Base-by-base conservation (phyloP, 2,329 filamentous ascomycete genomes). In the Rutstroemia sp. region DNA sequence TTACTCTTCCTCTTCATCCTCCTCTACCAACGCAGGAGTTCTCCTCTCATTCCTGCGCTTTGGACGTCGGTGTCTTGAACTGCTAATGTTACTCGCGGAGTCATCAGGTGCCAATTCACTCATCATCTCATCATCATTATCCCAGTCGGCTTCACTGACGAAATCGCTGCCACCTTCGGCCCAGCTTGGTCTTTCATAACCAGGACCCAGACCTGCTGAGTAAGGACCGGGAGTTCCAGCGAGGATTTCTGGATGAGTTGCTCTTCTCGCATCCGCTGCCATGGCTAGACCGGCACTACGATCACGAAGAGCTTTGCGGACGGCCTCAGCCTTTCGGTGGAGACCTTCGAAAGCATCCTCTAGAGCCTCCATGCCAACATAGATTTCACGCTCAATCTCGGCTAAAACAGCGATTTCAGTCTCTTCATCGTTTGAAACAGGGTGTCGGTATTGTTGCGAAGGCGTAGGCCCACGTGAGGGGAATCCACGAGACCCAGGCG, bases 321-420 rank as follows among this genome's bases (percentile, higher is more conserved):
- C 88, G 17, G 78, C 72, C 73, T 96, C 91, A 2, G 92, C 92
- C 66, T 86, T 87, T 63, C 83, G 81, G 69, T 97, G 92, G n/a
- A 97, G 78, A 27, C 83, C 84, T 73, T 97, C 92, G 65, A 97
- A 96, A 0, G 92, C 91, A 68, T 96, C 90, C 71, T 97, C 92
- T 23, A 97, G 80, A 0, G 84, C 85, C 73, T 97, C 92, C 92
- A 97, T 97, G 60, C 92, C 89, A 37, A 84, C 80, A 72, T 92
- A 96, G 57, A 97, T 95, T 67, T 96, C 90, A 6, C 91, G 84
- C 72, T 97, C 92, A 41, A 96, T 85, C 72, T 96, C 92, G 7
- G 90, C 90, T 5, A 96, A 79, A 1, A 89, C 88, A 0, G 88
- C 88, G 65, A 96, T 92, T 70, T 96, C 92, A 54, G 89, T 89